phyloP scores from a whole-genome alignment of 352 stramenopile species.

The Paralagenidium karlingii region DNA sequence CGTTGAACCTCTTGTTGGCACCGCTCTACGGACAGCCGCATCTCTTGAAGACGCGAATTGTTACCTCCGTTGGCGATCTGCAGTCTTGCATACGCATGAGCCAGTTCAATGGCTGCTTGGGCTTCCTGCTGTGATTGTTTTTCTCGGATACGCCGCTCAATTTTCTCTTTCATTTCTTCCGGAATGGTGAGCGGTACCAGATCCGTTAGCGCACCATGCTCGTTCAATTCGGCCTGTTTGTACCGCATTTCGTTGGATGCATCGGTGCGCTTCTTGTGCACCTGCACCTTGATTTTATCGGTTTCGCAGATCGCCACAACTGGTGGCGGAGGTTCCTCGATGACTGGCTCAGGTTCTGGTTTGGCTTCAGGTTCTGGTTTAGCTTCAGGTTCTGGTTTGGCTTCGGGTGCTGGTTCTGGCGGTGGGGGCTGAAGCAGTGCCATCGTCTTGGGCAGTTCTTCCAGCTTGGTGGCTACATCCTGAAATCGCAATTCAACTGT shows the following conservation, averaged over 20 bases:
- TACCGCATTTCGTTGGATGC: no score
- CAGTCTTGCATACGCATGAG: slow-evolving; percentile 43
- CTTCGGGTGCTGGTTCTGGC: no score
- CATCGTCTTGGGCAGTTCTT: no score
- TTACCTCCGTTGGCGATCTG: slow-evolving; percentile 42
- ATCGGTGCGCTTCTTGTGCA: slow-evolving; percentile 20
- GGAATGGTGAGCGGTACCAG: slow-evolving; percentile 62
- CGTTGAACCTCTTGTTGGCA: slow-evolving; percentile 56
- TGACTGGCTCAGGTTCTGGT: no score
- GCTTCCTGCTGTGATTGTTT: slow-evolving; percentile 32
- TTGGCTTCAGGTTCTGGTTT: slow-evolving; percentile 43
- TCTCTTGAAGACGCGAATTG: slow-evolving; percentile 43
- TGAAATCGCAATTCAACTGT: no score
- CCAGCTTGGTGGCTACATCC: no score
- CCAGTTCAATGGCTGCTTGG: slow-evolving; percentile 24
- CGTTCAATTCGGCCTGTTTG: slow-evolving; percentile 5
- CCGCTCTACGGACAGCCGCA: slow-evolving; percentile 41
- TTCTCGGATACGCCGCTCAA: slow-evolving; percentile 51
- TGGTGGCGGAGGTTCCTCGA: no score
- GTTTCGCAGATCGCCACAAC: slow-evolving; percentile 33
- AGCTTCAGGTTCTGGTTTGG: slow-evolving; percentile 55
- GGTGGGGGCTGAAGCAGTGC: no score
- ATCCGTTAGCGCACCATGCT: slow-evolving; percentile 38
- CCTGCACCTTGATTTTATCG: slow-evolving; percentile 31
- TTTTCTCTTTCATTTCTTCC: slow-evolving; percentile 66